These are phyloP conservation scores for Cordyceps militaris DNA, from an alignment of 2,329 filamentous ascomycete genomes.

Conservation along the genomic window DNA sequence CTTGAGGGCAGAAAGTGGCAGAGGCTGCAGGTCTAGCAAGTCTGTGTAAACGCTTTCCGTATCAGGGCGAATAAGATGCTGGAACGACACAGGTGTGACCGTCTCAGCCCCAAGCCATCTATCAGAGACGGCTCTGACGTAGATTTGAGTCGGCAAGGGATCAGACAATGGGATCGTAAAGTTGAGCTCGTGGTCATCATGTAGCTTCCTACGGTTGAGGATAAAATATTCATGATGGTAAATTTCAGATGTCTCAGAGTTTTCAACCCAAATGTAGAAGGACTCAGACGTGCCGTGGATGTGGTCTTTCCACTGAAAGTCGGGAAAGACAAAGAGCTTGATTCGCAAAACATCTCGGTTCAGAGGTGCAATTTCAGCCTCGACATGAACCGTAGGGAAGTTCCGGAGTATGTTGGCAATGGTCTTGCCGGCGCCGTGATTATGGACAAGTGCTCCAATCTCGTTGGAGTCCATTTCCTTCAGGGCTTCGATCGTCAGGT, in stretches of 20 bases:
- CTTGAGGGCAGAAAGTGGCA: conserved; percentile 80
- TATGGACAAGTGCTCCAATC: conserved; percentile 86
- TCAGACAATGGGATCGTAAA: conserved; percentile 95
- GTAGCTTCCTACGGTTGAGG: conserved; percentile 77
- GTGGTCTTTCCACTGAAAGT: conserved; percentile 91
- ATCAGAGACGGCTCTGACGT: conserved; percentile 89
- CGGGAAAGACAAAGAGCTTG: conserved; percentile 74
- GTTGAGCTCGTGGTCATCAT: conserved; percentile 95
- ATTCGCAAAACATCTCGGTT: conserved; percentile 95
- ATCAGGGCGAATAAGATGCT: conserved; percentile 93
- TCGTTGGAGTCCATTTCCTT: conserved; percentile 91
- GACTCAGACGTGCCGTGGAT: conserved; percentile 92
- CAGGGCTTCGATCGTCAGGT: conserved; percentile 70
- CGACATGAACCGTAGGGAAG: conserved; percentile 85
- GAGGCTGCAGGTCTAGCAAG: conserved; percentile 80
- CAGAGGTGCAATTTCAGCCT: conserved; percentile 89
- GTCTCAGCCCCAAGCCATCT: conserved; percentile 96
- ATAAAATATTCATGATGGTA: conserved; percentile 98
- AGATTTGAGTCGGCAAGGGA: conserved; percentile 90
- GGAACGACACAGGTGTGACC: conserved; percentile 90
- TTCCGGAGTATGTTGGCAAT: conserved; percentile 77
- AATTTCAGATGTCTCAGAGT: conserved; percentile 94
- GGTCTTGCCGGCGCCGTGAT: conserved; percentile 75
- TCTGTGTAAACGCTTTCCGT: conserved; percentile 98
- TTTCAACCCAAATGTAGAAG: conserved; percentile 98